phyloP scores from a whole-genome alignment of 192 early-diverging fungal genomes.

The Entomortierella beljakovae region DNA sequence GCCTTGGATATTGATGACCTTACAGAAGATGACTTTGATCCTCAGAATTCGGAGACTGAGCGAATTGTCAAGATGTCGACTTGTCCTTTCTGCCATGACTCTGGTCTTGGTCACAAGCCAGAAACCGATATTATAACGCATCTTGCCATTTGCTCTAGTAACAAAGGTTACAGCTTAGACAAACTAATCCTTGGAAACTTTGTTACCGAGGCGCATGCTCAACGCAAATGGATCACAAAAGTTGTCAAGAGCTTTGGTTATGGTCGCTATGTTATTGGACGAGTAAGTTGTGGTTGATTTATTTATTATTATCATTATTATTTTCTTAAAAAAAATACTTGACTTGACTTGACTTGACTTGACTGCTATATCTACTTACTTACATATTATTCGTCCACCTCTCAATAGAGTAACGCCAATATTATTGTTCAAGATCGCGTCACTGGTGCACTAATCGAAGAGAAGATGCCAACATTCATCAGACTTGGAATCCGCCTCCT shows the following conservation, averaged over 20 bases:
- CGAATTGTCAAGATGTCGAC: conserved; percentile 70
- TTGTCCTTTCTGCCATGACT: conserved; percentile 78
- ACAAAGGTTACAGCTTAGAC: conserved; percentile 75
- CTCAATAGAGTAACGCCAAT: conserved; percentile 73
- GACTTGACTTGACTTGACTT: neutral
- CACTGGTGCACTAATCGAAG: conserved; percentile 77
- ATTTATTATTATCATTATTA: neutral
- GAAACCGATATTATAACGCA: conserved; percentile 84
- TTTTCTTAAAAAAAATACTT: neutral
- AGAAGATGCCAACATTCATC: conserved; percentile 83
- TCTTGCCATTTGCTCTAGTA: conserved; percentile 77
- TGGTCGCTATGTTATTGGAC: conserved; percentile 68
- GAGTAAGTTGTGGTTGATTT: conserved; percentile 20
- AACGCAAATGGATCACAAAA: conserved; percentile 76
- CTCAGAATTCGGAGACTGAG: conserved; percentile 58
- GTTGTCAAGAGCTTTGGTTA: conserved; percentile 74
- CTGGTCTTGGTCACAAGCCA: conserved; percentile 57
- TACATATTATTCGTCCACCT: neutral
- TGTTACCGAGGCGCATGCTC: conserved; percentile 79
- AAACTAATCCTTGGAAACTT: conserved; percentile 81
- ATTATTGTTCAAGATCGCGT: conserved; percentile 81
- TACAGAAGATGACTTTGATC: conserved; percentile 44
- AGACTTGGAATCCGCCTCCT: conserved; percentile 83
- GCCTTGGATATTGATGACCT: conserved; percentile 38
- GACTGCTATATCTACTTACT: neutral